A percentile compares a stretch with the other conserved stretches of the same genome.
Conservation (phyloP, 805 yeast genomes). For the Grigorovia jiainica region DNA sequence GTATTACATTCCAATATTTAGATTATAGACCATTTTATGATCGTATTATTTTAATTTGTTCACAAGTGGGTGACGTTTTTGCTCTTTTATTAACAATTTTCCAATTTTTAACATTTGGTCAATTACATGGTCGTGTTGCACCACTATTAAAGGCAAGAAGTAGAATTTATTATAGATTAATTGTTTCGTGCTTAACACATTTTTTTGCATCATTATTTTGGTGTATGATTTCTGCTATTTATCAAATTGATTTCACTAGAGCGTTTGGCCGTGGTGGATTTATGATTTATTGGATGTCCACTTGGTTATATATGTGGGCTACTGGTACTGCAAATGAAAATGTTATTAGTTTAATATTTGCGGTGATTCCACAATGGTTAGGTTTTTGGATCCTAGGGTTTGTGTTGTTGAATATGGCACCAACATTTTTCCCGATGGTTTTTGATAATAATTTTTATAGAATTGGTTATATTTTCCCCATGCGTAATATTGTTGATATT, state of each 20-base stretch:
- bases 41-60: conserved; percentile 49
- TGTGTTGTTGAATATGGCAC: conserved; percentile 58
- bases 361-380: conserved; percentile 48
- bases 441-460: conserved; percentile 46
- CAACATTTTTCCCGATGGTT: conserved; percentile 59
- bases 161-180: conserved; percentile 43
- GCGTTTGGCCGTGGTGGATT: conserved; percentile 65
- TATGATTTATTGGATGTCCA: conserved; percentile 62
- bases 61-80: conserved; percentile 69
- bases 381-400: conserved; percentile 68
- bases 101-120: conserved; percentile 51
- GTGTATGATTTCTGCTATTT: conserved; percentile 54
- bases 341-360: conserved; percentile 41
- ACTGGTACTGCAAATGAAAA: conserved; percentile 71
- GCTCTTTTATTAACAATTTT: conserved; percentile 63
- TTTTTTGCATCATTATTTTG: conserved; percentile 50
- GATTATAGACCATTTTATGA: conserved; percentile 46
- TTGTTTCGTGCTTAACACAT: conserved; percentile 40
- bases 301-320: conserved; percentile 60
- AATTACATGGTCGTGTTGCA: conserved; percentile 42
- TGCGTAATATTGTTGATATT: conserved; percentile 55
- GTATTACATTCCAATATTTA: conserved; percentile 24
- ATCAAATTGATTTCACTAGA: conserved; percentile 49
- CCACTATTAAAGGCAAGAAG: conserved; percentile 35
- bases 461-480: conserved; percentile 60